Evolutionary conservation across 148 eudicot species (phyloP), one percentile per base, ranked within the genome.

Genomic region (Mesembryanthemum crystallinum): DNA sequence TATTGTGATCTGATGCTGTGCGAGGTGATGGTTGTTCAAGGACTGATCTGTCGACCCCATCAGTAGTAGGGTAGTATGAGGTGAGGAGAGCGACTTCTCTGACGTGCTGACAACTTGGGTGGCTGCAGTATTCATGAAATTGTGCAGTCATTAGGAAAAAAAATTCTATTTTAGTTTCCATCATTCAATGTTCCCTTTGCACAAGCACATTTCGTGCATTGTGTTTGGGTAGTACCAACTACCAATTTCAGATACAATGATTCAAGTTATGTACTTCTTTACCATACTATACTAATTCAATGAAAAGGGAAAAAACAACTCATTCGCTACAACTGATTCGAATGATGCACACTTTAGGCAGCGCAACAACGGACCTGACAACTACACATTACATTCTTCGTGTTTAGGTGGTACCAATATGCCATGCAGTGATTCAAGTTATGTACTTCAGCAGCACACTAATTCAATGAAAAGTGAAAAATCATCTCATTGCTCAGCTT

Each of bases 1-100:
- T 73, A 90, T 92, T 61, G 89, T 90, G 81, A 89, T 90, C 72
- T 87, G 91, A 71, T 91, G 90, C 28, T 91, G 93, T 3, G 79
- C 80, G 18, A 74, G 74, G 75, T 83, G 91, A 33, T 77, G 75
- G 82, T 61, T 83, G 49, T 35, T 35, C 39, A 13, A 9, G 35
- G 85, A 57, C 57, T 70, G 82, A 42, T 86, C 86, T 11, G 62
- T 73, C 58, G 81, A 69, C 62, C 82, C 83, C 72, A 76, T 67
- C 23, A 77, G 74, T 43, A 4, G 70, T 79, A 84, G 29, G 12
- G 33, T 73, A 76, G 49, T 24, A 64, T 83, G 80, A 4, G 49
- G 14, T 11, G 14, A 10, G 13, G 86, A 52, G 29, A 35, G 35
- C 18, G 85, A 68, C 87, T 89, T 92, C 87, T 89, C 90, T 0